phyloP scores from a whole-genome alignment of 1,284 basidiomycete species.

The Naganishia liquefaciens region DNA sequence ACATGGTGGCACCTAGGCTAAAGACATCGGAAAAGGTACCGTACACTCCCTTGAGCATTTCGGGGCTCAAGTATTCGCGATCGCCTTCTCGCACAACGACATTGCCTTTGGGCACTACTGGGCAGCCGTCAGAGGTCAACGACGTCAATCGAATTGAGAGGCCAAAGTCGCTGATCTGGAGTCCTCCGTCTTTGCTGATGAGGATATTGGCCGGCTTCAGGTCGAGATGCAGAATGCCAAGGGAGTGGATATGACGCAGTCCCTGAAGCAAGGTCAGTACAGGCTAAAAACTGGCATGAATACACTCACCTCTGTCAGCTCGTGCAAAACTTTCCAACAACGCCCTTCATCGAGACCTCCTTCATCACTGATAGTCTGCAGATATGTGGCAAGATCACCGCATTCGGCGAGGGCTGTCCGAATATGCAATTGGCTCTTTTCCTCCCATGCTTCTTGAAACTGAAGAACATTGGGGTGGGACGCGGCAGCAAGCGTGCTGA shows the following conservation, averaged over 20 bases:
- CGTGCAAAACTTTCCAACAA: conserved; percentile 92
- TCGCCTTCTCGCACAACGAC: conserved; percentile 75
- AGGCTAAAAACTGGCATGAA: too few relatives aligned
- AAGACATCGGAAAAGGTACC: conserved; percentile 92
- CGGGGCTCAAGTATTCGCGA: conserved; percentile 92
- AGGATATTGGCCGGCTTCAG: conserved; percentile 97
- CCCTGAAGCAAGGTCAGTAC: conserved; percentile 58
- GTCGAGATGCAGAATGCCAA: conserved; percentile 88
- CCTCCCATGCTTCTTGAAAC: conserved; percentile 95
- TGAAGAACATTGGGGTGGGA: conserved; percentile 76
- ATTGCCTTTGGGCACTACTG: conserved; percentile 17
- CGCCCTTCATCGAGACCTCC: conserved; percentile 82
- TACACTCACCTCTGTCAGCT: conserved; percentile 57
- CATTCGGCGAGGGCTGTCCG: conserved; percentile 89
- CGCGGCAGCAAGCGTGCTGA: conserved; percentile 67
- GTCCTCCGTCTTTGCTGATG: conserved; percentile 78
- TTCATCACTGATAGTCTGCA: conserved; percentile 85
- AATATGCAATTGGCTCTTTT: conserved; percentile 81
- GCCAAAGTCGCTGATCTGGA: conserved; percentile 97
- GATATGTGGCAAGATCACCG: conserved; percentile 85
- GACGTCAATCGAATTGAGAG: conserved; percentile 61
- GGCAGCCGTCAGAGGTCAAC: conserved; percentile 23
- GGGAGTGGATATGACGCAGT: conserved; percentile 80
- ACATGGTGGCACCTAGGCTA: conserved; percentile 88
- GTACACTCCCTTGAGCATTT: conserved; percentile 84